phyloP scores from a whole-genome alignment of 1,139 yeast species.

The Eremothecium gossypii region DNA sequence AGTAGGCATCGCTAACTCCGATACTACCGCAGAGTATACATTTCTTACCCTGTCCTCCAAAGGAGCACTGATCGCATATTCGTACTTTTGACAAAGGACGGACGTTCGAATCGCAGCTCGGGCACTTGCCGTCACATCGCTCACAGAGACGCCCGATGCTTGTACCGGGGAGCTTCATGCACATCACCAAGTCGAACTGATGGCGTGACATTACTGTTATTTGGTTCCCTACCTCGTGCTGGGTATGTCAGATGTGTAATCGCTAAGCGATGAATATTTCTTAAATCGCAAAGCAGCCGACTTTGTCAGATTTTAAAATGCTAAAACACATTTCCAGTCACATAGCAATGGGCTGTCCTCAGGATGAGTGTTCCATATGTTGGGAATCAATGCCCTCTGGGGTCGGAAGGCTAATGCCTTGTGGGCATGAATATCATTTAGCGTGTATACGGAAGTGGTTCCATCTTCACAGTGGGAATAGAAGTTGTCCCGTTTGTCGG shows the following conservation, averaged over 20 bases:
- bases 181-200: constrained; percentile 77
- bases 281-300: not conserved
- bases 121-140: constrained; percentile 88
- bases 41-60: constrained; percentile 52
- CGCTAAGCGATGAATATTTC: not conserved
- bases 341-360: constrained; percentile 4
- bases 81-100: constrained; percentile 64
- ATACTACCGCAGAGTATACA: constrained; percentile 65
- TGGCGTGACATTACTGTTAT: constrained; percentile 64
- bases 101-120: constrained; percentile 80
- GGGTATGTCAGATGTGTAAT: not conserved
- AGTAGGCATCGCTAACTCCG: constrained; percentile 63
- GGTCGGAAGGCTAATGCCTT: constrained; percentile 18
- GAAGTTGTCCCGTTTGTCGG: constrained; percentile 24
- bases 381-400: constrained; percentile 21
- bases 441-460: constrained; percentile 28
- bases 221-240: not conserved
- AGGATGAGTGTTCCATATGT: constrained; percentile 19
- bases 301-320: too few species aligned
- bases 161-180: constrained; percentile 81
- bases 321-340: too few species aligned
- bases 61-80: constrained; percentile 79
- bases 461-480: constrained; percentile 15
- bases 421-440: constrained; percentile 23
- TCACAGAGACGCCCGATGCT: constrained; percentile 63